Evolutionary conservation across 2,329 filamentous ascomycete species (phyloP), one percentile per base, ranked within the genome.

Genomic region (Nigrograna mackinnonii): DNA sequence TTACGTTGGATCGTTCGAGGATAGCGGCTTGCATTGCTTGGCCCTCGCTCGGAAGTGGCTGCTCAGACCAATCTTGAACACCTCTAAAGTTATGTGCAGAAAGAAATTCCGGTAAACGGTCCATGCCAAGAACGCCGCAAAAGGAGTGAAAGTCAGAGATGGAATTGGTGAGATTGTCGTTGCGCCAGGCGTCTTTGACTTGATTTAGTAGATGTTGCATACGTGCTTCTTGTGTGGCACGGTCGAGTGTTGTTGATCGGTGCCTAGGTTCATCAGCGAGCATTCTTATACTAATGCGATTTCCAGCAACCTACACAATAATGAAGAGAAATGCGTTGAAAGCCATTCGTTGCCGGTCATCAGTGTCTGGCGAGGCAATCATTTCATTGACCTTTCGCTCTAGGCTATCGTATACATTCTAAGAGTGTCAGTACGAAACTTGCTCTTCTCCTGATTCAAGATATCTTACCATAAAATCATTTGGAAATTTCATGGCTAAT

Each of bases 241-340:
- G 78, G 52, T 95, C 86, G 22, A 97, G 78, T 32, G 83, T 84
- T 17, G 79, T 85, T 24, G 90, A 85, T 46, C 94, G 89, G 68
- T 97, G 92, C 57, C 87, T 88, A n/a, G 24, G 9, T 9, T n/a
- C 24, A n/a, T 28, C n/a, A 28, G 24, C n/a, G n/a, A n/a, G 24
- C 9, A 28, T n/a, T n/a, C n/a, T n/a, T n/a, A n/a, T n/a, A n/a
- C n/a, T n/a, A n/a, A n/a, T n/a, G n/a, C n/a, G n/a, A n/a, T n/a
- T n/a, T n/a, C n/a, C n/a, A n/a, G n/a, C n/a, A 14, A 65, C 77
- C 62, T 72, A 87, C 82, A 94, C 86, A 49, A 99, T 94, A 45
- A 95, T 94, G 65, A 99, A 95, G 1, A 97, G 77, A 50, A 97
- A 92, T 7, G 91, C 92, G 55, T 85, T 88, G 58, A 95, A 91